A percentile compares a stretch with the other conserved stretches of the same genome.
Evolutionary conservation across 495 filamentous ascomycete genomes (phyloP).

Genomic region (Tuber borchii): DNA sequence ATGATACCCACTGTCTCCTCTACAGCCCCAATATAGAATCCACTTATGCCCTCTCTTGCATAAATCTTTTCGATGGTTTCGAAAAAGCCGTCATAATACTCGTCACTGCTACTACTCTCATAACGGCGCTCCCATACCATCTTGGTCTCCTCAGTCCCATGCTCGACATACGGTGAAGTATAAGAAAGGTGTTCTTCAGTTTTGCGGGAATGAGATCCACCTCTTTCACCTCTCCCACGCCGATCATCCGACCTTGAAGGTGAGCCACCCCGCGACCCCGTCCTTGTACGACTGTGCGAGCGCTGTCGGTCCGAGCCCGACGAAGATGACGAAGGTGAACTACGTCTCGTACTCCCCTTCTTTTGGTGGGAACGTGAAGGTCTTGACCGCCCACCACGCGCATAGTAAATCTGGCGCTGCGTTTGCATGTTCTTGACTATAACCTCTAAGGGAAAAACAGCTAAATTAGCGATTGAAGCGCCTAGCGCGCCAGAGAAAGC

Average conservation of each 20-base stretch:
- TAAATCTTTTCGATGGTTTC: slow-evolving; percentile 72
- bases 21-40: slow-evolving; percentile 68
- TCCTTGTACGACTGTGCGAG: slow-evolving; percentile 8
- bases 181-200: background rate
- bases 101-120: slow-evolving; percentile 18
- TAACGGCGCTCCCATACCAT: background rate
- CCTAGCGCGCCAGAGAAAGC: slow-evolving; percentile 74
- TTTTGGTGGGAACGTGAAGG: background rate
- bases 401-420: slow-evolving; percentile 54
- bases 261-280: slow-evolving; percentile 2
- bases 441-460: slow-evolving; percentile 78
- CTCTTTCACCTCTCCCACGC: slow-evolving; percentile 23
- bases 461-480: slow-evolving; percentile 69
- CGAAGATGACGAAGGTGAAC: background rate
- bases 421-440: slow-evolving; percentile 79
- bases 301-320: slow-evolving; percentile 1
- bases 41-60: slow-evolving; percentile 57
- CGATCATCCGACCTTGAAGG: slow-evolving; percentile 11
- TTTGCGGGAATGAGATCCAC: background rate
- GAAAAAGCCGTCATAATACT: slow-evolving; percentile 52
- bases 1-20: slow-evolving; percentile 68
- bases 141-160: background rate
- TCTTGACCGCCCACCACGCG: background rate
- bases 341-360: background rate
- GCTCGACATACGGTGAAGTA: background rate